Evolutionary conservation across 2,329 filamentous ascomycete species (phyloP).

Genomic region (Talaromyces sp.): DNA sequence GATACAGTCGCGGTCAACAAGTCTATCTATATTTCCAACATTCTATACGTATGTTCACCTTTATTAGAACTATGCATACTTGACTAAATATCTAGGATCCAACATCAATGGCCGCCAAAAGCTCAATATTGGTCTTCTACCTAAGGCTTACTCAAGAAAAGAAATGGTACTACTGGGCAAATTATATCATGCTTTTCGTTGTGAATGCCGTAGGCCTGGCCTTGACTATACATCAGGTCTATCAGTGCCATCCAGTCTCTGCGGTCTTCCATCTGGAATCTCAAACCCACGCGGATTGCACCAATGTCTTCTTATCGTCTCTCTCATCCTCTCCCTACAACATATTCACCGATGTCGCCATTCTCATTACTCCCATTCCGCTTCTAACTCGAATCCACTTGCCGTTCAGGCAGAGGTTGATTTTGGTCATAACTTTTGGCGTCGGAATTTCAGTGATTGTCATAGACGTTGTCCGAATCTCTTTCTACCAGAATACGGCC

Average conservation of each 20-base stretch:
- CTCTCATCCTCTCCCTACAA: slow-evolving; percentile 79
- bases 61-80: background rate
- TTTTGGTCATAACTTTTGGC: slow-evolving; percentile 2
- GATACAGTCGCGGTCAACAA: background rate
- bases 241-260: slow-evolving; percentile 70
- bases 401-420: slow-evolving; percentile 64
- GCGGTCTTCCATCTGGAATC: slow-evolving; percentile 57
- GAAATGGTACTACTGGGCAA: slow-evolving; percentile 70
- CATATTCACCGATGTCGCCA: slow-evolving; percentile 82
- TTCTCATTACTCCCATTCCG: slow-evolving; percentile 81
- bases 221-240: slow-evolving; percentile 78
- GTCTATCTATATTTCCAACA: slow-evolving; percentile 2
- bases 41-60: slow-evolving; percentile 43
- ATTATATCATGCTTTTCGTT: slow-evolving; percentile 70
- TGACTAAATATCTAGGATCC: slow-evolving; percentile 59
- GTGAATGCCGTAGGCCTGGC: slow-evolving; percentile 74
- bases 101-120: slow-evolving; percentile 83
- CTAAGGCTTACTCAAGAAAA: slow-evolving; percentile 74
- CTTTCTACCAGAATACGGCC: slow-evolving; percentile 5
- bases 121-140: slow-evolving; percentile 88
- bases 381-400: slow-evolving; percentile 81
- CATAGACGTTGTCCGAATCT: background rate
- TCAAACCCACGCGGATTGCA: slow-evolving; percentile 45
- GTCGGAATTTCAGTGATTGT: slow-evolving; percentile 1
- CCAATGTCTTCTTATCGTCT: slow-evolving; percentile 59